Base-by-base conservation (phyloP, 108 stramenopile species). In the Pelagomonas calceolata region DNA sequence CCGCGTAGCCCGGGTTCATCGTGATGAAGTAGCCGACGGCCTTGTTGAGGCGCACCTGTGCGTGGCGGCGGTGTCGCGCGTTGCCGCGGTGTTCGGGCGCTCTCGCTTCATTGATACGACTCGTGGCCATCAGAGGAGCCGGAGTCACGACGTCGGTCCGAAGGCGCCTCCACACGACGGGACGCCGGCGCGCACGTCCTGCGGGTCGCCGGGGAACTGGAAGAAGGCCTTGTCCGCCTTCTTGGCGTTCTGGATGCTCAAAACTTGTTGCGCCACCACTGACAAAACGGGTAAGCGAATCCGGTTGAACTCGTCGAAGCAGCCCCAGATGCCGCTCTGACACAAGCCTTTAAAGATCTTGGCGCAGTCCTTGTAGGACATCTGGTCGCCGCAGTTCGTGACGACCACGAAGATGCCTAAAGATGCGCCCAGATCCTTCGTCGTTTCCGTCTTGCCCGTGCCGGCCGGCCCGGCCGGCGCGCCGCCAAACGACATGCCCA, bases 1-100 rank as follows among this genome's bases (percentile, higher is more conserved):
- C 93, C 66, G 93, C 93, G 74, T 94, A 94, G 30, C 93, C 93
- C 9, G 93, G 93, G 79, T 94, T 94, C 93, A 94, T 94, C 5
- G 93, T 94, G 75, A 94, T 94, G 85, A 92, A 94, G 66, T 89
- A 92, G 5, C 90, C 91, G 71, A 84, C 85, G 37, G 88, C 90
- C 74, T 88, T 81, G 51, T 60, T 79, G n/a, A 94, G 72, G 34
- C 68, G 66, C n/a, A n/a, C 31, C 80, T 74, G n/a, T n/a, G n/a
- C n/a, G n/a, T n/a, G n/a, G n/a, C n/a, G n/a, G n/a, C n/a, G n/a
- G n/a, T n/a, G n/a, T n/a, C n/a, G n/a, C n/a, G n/a, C n/a, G n/a
- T n/a, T n/a, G n/a, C n/a, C n/a, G n/a, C n/a, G n/a, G n/a, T n/a
- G n/a, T n/a, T n/a, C n/a, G n/a, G n/a, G n/a, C n/a, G n/a, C n/a